phyloP scores from a whole-genome alignment of 2,329 filamentous ascomycete species.

The Colletotrichum sp. region DNA sequence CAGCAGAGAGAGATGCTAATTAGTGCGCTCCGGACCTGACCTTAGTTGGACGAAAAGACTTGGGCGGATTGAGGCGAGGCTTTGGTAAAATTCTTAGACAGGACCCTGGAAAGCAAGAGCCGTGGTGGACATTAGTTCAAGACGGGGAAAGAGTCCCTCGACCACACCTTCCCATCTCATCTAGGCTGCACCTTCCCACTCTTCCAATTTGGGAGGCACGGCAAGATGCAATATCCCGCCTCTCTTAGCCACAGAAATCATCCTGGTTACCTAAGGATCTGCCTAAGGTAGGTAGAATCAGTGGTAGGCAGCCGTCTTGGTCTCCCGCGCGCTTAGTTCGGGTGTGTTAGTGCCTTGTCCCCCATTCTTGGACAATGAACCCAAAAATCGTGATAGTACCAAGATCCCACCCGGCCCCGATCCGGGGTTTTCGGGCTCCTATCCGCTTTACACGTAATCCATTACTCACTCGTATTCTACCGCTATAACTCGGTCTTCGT shows the following conservation, averaged over 20 bases:
- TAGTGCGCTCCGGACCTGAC: neutral
- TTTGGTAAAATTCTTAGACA: neutral
- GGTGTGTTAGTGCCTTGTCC: neutral
- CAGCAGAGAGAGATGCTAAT: neutral
- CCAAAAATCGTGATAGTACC: neutral
- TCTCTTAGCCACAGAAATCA: neutral
- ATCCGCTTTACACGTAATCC: neutral
- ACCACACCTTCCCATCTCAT: neutral
- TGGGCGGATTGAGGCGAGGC: neutral
- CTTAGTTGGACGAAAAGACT: neutral
- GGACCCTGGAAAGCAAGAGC: neutral
- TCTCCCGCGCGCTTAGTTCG: neutral
- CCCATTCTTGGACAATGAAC: neutral
- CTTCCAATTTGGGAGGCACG: neutral
- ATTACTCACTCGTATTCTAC: neutral
- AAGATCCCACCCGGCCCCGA: neutral
- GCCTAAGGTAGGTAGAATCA: neutral
- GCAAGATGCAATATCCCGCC: neutral
- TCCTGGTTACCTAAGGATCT: neutral
- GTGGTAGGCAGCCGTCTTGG: neutral
- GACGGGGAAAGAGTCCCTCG: neutral
- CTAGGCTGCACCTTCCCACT: neutral
- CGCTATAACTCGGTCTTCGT: neutral
- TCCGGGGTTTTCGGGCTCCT: neutral
- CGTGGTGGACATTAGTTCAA: neutral